phyloP scores from a whole-genome alignment of 345 rosid species.

The Euphorbia tirucalli region DNA sequence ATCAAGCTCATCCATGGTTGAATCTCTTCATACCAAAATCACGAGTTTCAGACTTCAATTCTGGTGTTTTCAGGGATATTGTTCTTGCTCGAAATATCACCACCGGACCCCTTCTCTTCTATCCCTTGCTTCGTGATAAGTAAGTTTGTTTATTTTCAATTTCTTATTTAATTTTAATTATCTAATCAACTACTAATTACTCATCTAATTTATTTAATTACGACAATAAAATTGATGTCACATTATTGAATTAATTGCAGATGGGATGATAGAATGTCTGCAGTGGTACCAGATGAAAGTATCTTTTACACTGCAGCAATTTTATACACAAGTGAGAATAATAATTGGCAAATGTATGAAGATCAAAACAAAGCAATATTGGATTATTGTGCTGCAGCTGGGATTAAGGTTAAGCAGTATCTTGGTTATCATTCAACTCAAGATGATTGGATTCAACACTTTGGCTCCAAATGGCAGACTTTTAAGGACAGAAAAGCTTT shows the following conservation, averaged over 20 bases:
- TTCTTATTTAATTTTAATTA: too few species aligned
- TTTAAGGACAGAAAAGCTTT: constrained; percentile 17
- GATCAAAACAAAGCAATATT: constrained; percentile 21
- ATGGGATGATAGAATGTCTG: constrained; percentile 23
- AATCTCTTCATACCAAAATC: constrained; percentile 30
- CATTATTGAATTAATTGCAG: constrained; percentile 16
- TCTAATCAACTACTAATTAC: too few species aligned
- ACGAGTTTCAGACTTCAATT: constrained; percentile 11
- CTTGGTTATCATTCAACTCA: constrained; percentile 10
- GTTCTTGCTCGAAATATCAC: constrained; percentile 21
- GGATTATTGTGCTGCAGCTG: constrained; percentile 8
- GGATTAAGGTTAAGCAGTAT: constrained; percentile 20
- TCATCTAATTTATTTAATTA: too few species aligned
- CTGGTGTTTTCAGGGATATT: constrained; percentile 20
- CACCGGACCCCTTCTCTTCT: constrained; percentile 23
- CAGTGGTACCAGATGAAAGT: constrained; percentile 25
- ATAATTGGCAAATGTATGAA: constrained; percentile 12
- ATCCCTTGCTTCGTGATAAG: constrained; percentile 25
- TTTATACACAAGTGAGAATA: constrained; percentile 4
- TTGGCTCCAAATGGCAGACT: constrained; percentile 22
- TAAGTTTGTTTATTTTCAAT: too few species aligned
- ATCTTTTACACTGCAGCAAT: constrained; percentile 18
- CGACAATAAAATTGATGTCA: too few species aligned
- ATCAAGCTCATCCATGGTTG: constrained; percentile 26
- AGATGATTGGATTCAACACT: constrained; percentile 24